Evolutionary conservation across 2,329 filamentous ascomycete genomes (phyloP), one percentile per base, ranked within the genome.

Genomic region (Nannizzia gypsea): DNA sequence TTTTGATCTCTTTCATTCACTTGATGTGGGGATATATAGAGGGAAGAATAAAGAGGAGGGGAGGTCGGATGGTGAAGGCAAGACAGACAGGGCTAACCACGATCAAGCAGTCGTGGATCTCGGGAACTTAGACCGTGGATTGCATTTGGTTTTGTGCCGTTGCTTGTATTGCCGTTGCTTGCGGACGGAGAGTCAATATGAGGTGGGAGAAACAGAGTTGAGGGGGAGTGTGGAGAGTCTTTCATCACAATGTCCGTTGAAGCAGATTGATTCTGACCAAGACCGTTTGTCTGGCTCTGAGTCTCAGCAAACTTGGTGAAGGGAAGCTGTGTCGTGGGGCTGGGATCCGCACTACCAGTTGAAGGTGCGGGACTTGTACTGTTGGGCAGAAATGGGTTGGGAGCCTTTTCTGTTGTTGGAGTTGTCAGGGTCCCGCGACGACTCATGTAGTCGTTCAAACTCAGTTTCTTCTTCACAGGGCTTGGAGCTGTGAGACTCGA

Each of bases 401-500:
- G 73, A n/a, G 67, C 59, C 62, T 75, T 78, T 59, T 78, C 76
- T 3, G 69, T 67, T 0, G 71, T 71, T 5, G 74, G 74, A 0
- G 74, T 74, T 13, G 69, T 67, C 48, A 74, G 64, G 17, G 72
- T 74, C 9, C 72, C 71, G 57, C 74, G 71, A 58, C 73, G 72
- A 56, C 70, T 76, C 59, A 78, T 70, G 63, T 80, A 80, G 63
- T 80, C 77, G 50, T 76, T 76, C 20, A 80, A 66, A 63, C 75
- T 79, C 55, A 79, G 70, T 63, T 79, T 79, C 66, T 79, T 80
- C 67, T 78, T 78, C 17, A 74, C 72, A 2, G 77, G 77, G 64
- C 75, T 78, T 26, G 77, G 73, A n/a, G 74, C 73, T 24, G 54
- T 38, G 20, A 56, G 54, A 20, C 20, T 46, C 6, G 54, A 36